Evolutionary conservation across 129 eudicot species (phyloP), one percentile per base, ranked within the genome.

Genomic region (Heracleum sosnowskyi): DNA sequence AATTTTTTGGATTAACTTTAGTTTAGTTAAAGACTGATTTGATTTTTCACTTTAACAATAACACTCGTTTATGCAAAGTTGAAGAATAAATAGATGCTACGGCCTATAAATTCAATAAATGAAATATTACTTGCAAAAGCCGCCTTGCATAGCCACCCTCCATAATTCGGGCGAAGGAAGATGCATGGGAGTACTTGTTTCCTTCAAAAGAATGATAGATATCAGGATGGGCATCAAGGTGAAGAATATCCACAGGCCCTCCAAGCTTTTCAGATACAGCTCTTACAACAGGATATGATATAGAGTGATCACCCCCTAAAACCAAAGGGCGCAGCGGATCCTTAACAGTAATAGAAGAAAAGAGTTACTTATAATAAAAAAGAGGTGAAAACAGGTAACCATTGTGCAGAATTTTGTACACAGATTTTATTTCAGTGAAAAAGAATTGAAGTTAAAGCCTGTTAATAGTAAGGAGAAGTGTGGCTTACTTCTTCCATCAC

Each of bases 221-320:
- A 81, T 94, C 98, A 53, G 98, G 98, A 86, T 94, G 98, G 22
- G 98, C 98, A 88, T 94, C 98, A 39, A 94, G 88, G 77, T 94
- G 98, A 77, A 94, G 97, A 51, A 94, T 81, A 86, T 94, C 98
- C 39, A 94, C 86, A 18, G 96, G 97, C 46, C 98, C 98, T 78
- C 98, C 98, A 72, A 94, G 93, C 88, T 94, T 91, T 86, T 91
- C 98, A 79, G 98, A 91, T 34, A 94, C 97, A 17, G 98, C 98
- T 86, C 97, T 85, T 68, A 94, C 87, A 78, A 91, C 93, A 42
- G 98, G 98, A 81, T 74, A 94, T 22, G 98, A 94, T 84, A 94
- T 91, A 13, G 98, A 94, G 86, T 94, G 98, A 73, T 94, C 98
- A 39, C 98, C 98, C 42, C 98, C 98, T 77, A 94, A 88, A 62